Percentiles rank a stretch among this genome's conserved stretches.
Conservation (phyloP, 192 early-diverging fungal species). For the Piromyces sp. region DNA sequence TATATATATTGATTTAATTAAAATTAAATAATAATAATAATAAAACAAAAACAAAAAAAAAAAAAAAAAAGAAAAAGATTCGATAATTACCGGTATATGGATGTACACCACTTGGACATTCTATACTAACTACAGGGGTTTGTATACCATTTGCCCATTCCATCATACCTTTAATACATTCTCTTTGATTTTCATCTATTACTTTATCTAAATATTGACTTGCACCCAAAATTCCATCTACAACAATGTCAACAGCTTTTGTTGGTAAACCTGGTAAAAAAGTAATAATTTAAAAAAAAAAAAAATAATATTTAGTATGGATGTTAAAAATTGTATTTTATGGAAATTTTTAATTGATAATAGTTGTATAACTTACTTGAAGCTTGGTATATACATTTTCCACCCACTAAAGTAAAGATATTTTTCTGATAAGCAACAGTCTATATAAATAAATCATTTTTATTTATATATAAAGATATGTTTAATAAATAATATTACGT, state of each 20-base stretch:
- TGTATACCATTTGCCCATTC: background rate
- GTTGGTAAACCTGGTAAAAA: background rate
- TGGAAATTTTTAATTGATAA: too few relatives aligned
- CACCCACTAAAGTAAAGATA: slow-evolving; percentile 25
- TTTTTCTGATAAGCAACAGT: slow-evolving; percentile 22
- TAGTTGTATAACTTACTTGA: background rate
- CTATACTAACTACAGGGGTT: background rate
- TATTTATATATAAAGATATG: background rate
- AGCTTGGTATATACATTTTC: slow-evolving; percentile 5
- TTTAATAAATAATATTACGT: slow-evolving; percentile 1
- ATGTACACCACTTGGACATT: background rate
- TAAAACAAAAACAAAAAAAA: too few relatives aligned
- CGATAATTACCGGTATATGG: background rate
- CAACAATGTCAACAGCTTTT: background rate
- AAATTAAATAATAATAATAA: too few relatives aligned
- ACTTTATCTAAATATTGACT: background rate
- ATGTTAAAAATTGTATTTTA: too few relatives aligned
- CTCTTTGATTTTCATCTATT: background rate
- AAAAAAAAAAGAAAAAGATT: too few relatives aligned
- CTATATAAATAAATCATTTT: background rate
- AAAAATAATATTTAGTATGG: too few relatives aligned
- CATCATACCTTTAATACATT: background rate
- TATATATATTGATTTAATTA: too few relatives aligned
- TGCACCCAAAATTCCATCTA: background rate
- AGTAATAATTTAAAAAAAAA: too few relatives aligned